Conservation (phyloP, 805 yeast species). For the Ogataea ramenticola region DNA sequence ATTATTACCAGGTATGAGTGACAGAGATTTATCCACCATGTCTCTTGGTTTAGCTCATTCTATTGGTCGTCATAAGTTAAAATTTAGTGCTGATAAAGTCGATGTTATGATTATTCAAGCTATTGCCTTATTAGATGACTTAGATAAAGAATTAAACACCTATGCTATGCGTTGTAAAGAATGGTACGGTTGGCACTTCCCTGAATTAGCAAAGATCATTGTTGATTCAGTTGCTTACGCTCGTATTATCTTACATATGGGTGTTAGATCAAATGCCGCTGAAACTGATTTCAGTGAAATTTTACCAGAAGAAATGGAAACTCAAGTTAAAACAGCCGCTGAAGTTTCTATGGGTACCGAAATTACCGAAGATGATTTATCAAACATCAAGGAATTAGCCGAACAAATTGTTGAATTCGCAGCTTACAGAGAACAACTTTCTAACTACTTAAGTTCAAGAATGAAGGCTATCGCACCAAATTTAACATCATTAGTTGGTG, state of each 20-base stretch:
- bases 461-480: conserved; percentile 99
- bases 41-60: conserved; percentile 98
- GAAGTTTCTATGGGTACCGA: conserved; percentile 99
- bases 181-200: conserved; percentile 99
- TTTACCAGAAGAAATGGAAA: conserved; percentile 89
- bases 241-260: conserved; percentile 89
- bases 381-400: conserved; percentile 84
- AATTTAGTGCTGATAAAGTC: conserved; percentile 96
- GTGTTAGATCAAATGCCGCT: conserved; percentile 83
- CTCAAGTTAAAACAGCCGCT: conserved; percentile 90
- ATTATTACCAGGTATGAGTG: conserved; percentile 87
- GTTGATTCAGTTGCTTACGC: conserved; percentile 96
- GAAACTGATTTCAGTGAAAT: conserved; percentile 86
- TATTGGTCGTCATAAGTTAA: conserved; percentile 95
- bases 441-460: conserved; percentile 84
- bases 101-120: conserved; percentile 99
- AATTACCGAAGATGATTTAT: conserved; percentile 84
- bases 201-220: conserved; percentile 96
- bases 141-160: conserved; percentile 96
- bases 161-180: conserved; percentile 99
- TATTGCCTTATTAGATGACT: conserved; percentile 90
- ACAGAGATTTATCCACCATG: conserved; percentile 83
- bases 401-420: conserved; percentile 95
- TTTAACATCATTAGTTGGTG: conserved; percentile 92
- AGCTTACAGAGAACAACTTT: conserved; percentile 91